Evolutionary conservation across 2,329 filamentous ascomycete species (phyloP), one percentile per base, ranked within the genome.

Genomic region (Leptographium lundbergii): DNA sequence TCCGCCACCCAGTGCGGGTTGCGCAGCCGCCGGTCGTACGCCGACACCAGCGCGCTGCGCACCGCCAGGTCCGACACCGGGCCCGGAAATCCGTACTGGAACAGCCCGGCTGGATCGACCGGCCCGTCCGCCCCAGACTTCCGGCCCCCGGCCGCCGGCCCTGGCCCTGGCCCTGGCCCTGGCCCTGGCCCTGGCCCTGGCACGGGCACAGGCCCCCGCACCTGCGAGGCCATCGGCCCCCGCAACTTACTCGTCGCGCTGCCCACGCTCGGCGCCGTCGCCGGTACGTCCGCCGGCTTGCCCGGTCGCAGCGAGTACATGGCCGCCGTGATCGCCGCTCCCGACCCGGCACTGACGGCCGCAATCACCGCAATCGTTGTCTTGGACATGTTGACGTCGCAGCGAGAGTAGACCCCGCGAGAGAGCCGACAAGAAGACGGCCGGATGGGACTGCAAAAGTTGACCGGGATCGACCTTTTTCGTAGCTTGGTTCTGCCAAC

Each of bases 1-100:
- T 99, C 94, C 63, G 87, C 86, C 10, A 91, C 94, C 92, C 92
- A 99, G 71, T 88, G 81, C 34, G 94, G 94, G 74, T 99, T 99
- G 69, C 91, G 85, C 51, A 85, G 87, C 62, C 89, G 86, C 32
- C 94, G 89, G 75, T 99, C 92, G 80, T 87, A 99, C 66, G 88
- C 86, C 36, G 91, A 95, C 64, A 91, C 81, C 58, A 97, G 81
- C 39, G 89, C 88, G 29, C 83, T 76, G 45, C 90, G 86, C 59
- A 80, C 81, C 59, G 91, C 86, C 51, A 95, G 78, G 73, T 99
- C 94, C 67, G 86, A 80, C 47, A 96, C 76, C 36, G 94, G 94
- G 60, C 94, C 94, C 0, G 94, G 92, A 73, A 97, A 96, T 67
- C 94, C 88, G 70, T 92, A 92, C 66, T 91, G 81, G 72, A 91